A percentile compares a stretch with the other conserved stretches of the same genome.
Evolutionary conservation across 2,329 filamentous ascomycete genomes (phyloP).

Genomic region (Zymoseptoria pseudotritici): DNA sequence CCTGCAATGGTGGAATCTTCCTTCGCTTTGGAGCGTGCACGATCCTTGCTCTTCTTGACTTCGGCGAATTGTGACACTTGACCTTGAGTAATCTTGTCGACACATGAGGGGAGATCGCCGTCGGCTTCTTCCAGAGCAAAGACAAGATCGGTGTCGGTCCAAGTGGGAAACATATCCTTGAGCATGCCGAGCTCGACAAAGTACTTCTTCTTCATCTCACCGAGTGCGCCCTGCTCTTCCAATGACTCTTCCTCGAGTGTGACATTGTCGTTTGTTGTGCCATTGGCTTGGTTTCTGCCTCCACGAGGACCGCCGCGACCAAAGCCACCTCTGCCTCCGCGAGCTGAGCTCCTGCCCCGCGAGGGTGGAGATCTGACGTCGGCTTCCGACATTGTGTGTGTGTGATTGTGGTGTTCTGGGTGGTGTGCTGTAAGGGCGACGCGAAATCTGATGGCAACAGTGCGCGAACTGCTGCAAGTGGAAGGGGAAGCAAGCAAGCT

Average conservation of each 20-base stretch:
- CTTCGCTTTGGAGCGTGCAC: constrained; percentile 64
- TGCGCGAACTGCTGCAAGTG: not conserved
- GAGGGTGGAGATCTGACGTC: constrained; percentile 73
- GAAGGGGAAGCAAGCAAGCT: not conserved
- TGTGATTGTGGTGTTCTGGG: constrained; percentile 8
- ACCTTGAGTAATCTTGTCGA: constrained; percentile 73
- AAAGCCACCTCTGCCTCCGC: constrained; percentile 71
- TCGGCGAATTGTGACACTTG: constrained; percentile 77
- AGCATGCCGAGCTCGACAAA: constrained; percentile 69
- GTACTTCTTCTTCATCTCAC: constrained; percentile 86
- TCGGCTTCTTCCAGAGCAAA: constrained; percentile 85
- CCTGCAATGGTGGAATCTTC: constrained; percentile 48
- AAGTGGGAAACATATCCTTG: constrained; percentile 89
- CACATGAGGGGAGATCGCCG: constrained; percentile 64
- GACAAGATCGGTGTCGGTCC: constrained; percentile 91
- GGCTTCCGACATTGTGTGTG: constrained; percentile 78
- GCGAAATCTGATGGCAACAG: not conserved
- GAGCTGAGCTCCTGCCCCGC: constrained; percentile 82
- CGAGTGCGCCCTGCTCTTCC: constrained; percentile 82
- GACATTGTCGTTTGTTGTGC: constrained; percentile 59
- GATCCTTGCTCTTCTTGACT: constrained; percentile 72
- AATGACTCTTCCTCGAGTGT: constrained; percentile 52
- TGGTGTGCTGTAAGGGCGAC: constrained; percentile 2
- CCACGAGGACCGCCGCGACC: constrained; percentile 44
- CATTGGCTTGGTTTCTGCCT: constrained; percentile 27